phyloP scores from a whole-genome alignment of 192 early-diverging fungal genomes.

The Geosiphon pyriformis region DNA sequence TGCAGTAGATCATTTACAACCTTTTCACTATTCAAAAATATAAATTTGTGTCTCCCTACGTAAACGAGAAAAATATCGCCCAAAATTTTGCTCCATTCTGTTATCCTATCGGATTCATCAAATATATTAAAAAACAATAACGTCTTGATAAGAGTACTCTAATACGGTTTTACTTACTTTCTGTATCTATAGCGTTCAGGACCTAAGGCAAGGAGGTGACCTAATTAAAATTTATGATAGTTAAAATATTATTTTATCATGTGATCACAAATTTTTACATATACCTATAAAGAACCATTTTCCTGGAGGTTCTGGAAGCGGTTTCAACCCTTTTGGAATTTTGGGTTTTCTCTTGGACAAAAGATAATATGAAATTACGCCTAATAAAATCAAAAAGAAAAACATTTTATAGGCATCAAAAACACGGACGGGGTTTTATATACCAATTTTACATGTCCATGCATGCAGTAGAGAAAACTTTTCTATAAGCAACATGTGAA shows the following conservation, averaged over 20 bases:
- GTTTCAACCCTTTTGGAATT: neutral
- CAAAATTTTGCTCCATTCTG: neutral
- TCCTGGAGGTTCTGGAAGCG: neutral
- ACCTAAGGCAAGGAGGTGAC: neutral
- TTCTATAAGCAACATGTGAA: no score
- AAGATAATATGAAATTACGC: no score
- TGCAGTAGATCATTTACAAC: neutral
- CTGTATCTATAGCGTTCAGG: neutral
- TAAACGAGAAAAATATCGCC: neutral
- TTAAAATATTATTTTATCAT: neutral
- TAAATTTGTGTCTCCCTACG: neutral
- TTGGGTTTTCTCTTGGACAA: neutral
- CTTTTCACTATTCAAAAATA: neutral
- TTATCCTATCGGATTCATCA: neutral
- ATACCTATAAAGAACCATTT: neutral
- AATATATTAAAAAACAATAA: no score
- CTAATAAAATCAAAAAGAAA: no score
- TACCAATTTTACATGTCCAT: no score
- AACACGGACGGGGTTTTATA: no score
- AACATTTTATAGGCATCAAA: no score
- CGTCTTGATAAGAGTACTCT: no score
- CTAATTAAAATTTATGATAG: neutral
- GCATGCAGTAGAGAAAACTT: no score
- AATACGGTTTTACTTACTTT: no score
- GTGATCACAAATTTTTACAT: neutral